A percentile compares a stretch with the other conserved stretches of the same genome.
These are phyloP conservation scores for Medicago ruthenica DNA, from an alignment of 306 rosid species.

Conservation along the genomic window DNA sequence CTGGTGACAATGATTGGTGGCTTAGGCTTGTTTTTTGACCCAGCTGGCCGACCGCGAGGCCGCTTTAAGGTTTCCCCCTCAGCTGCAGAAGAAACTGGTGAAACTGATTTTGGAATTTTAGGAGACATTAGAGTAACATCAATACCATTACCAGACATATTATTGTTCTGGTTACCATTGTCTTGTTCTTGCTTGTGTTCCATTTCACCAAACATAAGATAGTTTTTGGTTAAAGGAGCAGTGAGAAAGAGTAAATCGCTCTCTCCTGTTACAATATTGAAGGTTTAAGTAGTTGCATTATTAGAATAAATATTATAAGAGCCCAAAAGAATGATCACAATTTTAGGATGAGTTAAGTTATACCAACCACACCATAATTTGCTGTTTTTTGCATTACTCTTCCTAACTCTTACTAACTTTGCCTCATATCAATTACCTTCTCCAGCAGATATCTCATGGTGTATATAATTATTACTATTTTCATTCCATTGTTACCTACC, in stretches of 20 bases:
- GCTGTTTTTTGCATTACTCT: slow-evolving; percentile 35
- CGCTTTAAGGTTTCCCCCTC: slow-evolving; percentile 64
- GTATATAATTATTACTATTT: slow-evolving; percentile 42
- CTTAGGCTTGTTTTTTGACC: slow-evolving; percentile 79
- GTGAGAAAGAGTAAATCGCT: slow-evolving; percentile 35
- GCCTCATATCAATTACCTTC: slow-evolving; percentile 71
- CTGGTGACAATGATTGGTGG: slow-evolving; percentile 76
- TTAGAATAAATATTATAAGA: slow-evolving; percentile 51
- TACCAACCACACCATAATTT: slow-evolving; percentile 51
- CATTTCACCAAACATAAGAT: slow-evolving; percentile 43
- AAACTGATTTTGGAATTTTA: slow-evolving; percentile 58
- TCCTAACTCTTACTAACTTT: slow-evolving; percentile 63
- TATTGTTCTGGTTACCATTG: slow-evolving; percentile 49
- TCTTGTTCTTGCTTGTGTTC: slow-evolving; percentile 67
- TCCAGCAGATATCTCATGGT: slow-evolving; percentile 50
- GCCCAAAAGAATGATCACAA: slow-evolving; percentile 61
- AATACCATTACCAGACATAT: slow-evolving; percentile 46
- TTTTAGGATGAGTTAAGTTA: slow-evolving; percentile 76
- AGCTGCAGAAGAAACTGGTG: slow-evolving; percentile 61
- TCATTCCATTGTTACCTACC: slow-evolving; percentile 32
- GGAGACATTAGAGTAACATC: slow-evolving; percentile 54
- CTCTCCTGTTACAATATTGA: slow-evolving; percentile 32
- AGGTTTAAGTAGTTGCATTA: slow-evolving; percentile 58
- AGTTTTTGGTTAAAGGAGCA: slow-evolving; percentile 26
- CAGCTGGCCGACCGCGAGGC: slow-evolving; percentile 72